Base-by-base conservation (phyloP, 768 basidiomycete species). In the Tephrocybe sp. region DNA sequence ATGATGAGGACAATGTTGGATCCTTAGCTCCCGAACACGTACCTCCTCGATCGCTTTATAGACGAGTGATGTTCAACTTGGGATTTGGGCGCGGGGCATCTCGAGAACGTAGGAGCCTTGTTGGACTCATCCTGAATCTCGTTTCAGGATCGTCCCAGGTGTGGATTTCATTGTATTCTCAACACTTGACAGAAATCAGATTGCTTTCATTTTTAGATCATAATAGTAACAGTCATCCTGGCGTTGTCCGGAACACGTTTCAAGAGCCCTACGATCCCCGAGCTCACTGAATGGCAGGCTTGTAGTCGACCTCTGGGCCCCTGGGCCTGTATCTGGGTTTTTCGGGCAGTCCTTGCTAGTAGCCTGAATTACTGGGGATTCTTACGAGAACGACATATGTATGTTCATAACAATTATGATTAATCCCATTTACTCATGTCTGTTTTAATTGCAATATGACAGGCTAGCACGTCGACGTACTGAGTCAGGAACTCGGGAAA, bases 311-410 rank as follows among this genome's bases (percentile, higher is more conserved):
- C 86, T 7, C 63, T 88, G 21, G 86, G 87, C 5, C 66, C 72
- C 2, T 88, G 86, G 86, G 77, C 83, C 44, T 71, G 74, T 29
- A 67, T 88, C 4, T 88, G 86, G 86, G 62, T 83, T 21, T 67
- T 74, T 16, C 72, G 83, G 44, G 77, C 77, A 1, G 60, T 70
- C 10, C 57, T 86, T 29, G 77, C 79, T 8, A 68, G 73, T 30
- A 56, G 60, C 22, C 57, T 86, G 44, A 70, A 79, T 1, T 74
- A 75, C 52, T 87, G 85, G 85, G 76, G 77, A 34, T 88, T 73
- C 58, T 49, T 61, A 55, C 61, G 76, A 57, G 64, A 72, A 57
- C 62, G 61, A 18, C 45, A 53, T 38, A 59, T 49, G 66, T 69
- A 56, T 55, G 67, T 30, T 47, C 4, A 21, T 10, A 23, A 33